A percentile compares a stretch with the other conserved stretches of the same genome.
phyloP scores from a whole-genome alignment of 257 asterid species.

The Orobanche coerulescens region DNA sequence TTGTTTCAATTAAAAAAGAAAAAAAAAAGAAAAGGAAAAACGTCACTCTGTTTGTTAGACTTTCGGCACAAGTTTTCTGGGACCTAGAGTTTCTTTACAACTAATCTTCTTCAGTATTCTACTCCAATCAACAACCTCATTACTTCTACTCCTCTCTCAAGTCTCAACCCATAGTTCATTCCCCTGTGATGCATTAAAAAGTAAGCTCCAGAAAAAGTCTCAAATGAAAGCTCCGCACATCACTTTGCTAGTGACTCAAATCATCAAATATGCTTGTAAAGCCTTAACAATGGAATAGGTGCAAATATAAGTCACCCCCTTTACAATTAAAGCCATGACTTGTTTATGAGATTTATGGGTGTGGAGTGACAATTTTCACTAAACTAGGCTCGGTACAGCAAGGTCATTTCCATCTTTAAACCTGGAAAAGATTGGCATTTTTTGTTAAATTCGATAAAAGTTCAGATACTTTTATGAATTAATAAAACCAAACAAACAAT shows the following conservation, averaged over 20 bases:
- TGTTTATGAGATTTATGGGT: neutral
- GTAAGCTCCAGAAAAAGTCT: neutral
- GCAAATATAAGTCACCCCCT: neutral
- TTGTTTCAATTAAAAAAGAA: neutral
- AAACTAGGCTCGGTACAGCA: neutral
- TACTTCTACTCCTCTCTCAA: neutral
- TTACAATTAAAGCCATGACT: neutral
- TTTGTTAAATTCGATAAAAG: too few species aligned
- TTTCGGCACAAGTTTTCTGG: neutral
- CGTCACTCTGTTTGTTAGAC: neutral
- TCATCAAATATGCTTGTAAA: neutral
- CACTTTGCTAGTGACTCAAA: neutral
- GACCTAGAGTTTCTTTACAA: neutral
- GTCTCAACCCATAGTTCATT: neutral
- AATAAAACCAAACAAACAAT: neutral
- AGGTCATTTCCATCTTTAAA: neutral
- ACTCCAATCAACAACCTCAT: neutral
- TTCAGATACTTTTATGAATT: neutral
- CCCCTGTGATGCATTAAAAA: neutral
- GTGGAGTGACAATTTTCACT: neutral
- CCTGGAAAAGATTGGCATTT: too few species aligned
- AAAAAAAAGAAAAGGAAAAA: too few species aligned
- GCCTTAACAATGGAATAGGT: neutral
- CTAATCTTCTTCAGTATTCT: neutral
- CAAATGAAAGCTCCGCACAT: neutral